Conservation (phyloP, 768 basidiomycete species). For the Hygrophorus pudorinus region DNA sequence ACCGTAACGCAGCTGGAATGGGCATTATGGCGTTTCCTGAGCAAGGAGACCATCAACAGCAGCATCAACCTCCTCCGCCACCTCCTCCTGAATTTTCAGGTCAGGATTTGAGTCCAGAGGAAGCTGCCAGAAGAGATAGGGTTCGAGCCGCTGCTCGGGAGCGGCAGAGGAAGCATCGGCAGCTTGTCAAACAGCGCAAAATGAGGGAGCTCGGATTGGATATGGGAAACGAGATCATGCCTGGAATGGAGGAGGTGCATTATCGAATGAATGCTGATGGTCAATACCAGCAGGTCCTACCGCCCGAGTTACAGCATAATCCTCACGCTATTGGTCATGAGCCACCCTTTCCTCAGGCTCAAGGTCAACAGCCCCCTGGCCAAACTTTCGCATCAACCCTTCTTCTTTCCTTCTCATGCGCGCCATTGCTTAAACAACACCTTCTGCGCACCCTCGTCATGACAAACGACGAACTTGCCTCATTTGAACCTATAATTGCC, state of each 20-base stretch:
- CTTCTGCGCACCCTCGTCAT: constrained; percentile 62
- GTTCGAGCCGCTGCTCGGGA: constrained; percentile 72
- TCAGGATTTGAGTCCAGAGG: constrained; percentile 46
- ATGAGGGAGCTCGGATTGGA: constrained; percentile 76
- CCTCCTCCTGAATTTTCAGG: constrained; percentile 11
- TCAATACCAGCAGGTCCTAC: constrained; percentile 34
- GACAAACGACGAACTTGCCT: constrained; percentile 70
- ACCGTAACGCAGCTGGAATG: constrained; percentile 31
- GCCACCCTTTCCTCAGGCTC: constrained; percentile 45
- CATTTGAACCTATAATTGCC: constrained; percentile 71
- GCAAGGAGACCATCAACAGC: constrained; percentile 24
- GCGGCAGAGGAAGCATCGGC: constrained; percentile 75
- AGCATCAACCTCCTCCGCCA: constrained; percentile 17
- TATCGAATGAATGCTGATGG: constrained; percentile 46
- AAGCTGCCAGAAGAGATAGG: constrained; percentile 55
- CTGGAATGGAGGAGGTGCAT: constrained; percentile 55
- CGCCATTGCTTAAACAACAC: constrained; percentile 65
- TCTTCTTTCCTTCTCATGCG: constrained; percentile 66
- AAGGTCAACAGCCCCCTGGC: constrained; percentile 45
- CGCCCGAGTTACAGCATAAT: constrained; percentile 32
- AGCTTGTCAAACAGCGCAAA: constrained; percentile 68
- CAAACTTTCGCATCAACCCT: constrained; percentile 76
- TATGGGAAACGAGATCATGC: constrained; percentile 66
- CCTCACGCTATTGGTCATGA: constrained; percentile 30
- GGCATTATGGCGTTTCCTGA: constrained; percentile 31